Conservation (phyloP, 1,284 basidiomycete species). For the Polyporus tsugae region DNA sequence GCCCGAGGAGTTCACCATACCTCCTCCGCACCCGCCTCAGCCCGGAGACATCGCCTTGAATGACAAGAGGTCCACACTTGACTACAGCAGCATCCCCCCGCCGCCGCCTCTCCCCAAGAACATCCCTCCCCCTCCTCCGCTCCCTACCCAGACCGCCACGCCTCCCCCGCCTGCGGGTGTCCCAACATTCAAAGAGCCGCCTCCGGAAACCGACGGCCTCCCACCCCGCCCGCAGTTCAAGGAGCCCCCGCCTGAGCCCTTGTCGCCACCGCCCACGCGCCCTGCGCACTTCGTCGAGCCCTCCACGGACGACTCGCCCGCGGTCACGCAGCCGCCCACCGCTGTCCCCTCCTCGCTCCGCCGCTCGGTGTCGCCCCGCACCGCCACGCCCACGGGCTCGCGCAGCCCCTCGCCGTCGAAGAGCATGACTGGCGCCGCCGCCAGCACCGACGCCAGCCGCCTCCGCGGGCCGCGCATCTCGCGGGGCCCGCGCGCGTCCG, state of each 20-base stretch:
- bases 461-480: slow-evolving; percentile 62
- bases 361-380: slow-evolving; percentile 41
- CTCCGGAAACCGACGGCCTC: slow-evolving; percentile 49
- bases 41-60: slow-evolving; percentile 27
- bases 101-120: slow-evolving; percentile 47
- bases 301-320: slow-evolving; percentile 40
- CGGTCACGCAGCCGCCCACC: slow-evolving; percentile 41
- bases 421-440: slow-evolving; percentile 46
- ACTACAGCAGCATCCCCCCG: slow-evolving; percentile 42
- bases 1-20: slow-evolving; percentile 31
- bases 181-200: slow-evolving; percentile 48
- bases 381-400: slow-evolving; percentile 40
- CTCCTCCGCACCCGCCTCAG: slow-evolving; percentile 34
- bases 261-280: slow-evolving; percentile 37
- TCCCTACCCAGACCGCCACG: slow-evolving; percentile 25
- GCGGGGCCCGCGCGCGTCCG: slow-evolving; percentile 57
- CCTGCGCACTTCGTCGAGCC: slow-evolving; percentile 40
- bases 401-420: slow-evolving; percentile 50
- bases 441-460: slow-evolving; percentile 53
- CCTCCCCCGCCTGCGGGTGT: slow-evolving; percentile 31
- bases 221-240: slow-evolving; percentile 60
- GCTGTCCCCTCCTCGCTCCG: slow-evolving; percentile 52
- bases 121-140: slow-evolving; percentile 41
- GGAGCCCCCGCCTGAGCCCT: slow-evolving; percentile 50
- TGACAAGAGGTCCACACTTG: slow-evolving; percentile 28